These are phyloP conservation scores for Vitis rotundifolia DNA, from an alignment of 164 flowering plant genomes.

Conservation along the genomic window DNA sequence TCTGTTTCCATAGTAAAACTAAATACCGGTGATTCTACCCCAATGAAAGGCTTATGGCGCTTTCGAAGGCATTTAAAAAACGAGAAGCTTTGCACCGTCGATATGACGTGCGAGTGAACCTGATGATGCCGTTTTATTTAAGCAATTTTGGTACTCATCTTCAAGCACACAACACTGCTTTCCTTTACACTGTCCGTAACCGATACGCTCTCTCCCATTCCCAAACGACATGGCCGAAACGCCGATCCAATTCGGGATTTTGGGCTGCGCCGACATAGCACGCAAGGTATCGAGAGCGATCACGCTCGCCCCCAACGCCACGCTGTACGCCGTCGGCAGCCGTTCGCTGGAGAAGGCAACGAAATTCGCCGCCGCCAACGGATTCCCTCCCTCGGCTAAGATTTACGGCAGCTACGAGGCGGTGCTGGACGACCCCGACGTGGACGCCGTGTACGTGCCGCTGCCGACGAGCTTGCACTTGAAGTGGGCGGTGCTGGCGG, in stretches of 20 bases:
- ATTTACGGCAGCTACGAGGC: conserved; percentile 61
- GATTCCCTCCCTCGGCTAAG: conserved; percentile 47
- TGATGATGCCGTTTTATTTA: too few relatives aligned
- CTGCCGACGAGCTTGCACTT: conserved; percentile 64
- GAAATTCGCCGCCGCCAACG: conserved; percentile 44
- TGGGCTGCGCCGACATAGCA: conserved; percentile 68
- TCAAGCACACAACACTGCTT: too few relatives aligned
- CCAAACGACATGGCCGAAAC: conserved; percentile 16
- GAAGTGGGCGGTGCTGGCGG: conserved; percentile 58
- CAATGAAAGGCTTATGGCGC: too few relatives aligned
- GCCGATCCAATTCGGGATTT: conserved; percentile 50
- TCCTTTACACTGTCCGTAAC: too few relatives aligned
- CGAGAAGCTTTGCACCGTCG: too few relatives aligned
- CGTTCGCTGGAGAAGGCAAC: conserved; percentile 63
- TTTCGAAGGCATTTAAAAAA: too few relatives aligned
- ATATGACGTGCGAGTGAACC: too few relatives aligned
- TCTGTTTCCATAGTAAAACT: too few relatives aligned
- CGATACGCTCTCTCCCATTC: too few relatives aligned
- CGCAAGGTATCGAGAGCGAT: conserved; percentile 62
- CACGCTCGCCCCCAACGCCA: conserved; percentile 47
- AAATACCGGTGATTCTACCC: too few relatives aligned
- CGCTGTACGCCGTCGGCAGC: conserved; percentile 56
- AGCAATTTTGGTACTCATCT: too few relatives aligned
- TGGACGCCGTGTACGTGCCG: conserved; percentile 75
- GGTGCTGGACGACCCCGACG: conserved; percentile 55